Conservation (phyloP, 2,329 filamentous ascomycete species). For the Neofusicoccum ribis region DNA sequence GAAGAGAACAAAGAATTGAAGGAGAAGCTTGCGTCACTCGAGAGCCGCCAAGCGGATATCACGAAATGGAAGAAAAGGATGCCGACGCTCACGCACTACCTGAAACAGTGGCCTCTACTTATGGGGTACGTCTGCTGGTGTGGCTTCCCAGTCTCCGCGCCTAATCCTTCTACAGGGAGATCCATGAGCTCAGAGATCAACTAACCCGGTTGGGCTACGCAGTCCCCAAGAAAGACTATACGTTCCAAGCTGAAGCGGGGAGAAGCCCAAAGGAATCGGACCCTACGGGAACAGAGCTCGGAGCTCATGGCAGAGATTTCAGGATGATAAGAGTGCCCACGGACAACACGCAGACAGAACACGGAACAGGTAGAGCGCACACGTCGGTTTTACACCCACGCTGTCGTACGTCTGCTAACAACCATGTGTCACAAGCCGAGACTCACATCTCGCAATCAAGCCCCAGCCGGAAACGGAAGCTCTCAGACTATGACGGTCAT, state of each 20-base stretch:
- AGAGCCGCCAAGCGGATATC: slow-evolving; percentile 28
- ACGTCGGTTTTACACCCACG: neutral
- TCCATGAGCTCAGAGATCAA: slow-evolving; percentile 14
- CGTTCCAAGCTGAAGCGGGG: neutral
- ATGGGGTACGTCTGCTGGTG: slow-evolving; percentile 25
- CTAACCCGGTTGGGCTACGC: slow-evolving; percentile 18
- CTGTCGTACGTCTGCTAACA: neutral
- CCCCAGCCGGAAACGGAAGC: neutral
- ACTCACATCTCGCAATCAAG: neutral
- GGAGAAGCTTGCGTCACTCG: slow-evolving; percentile 23
- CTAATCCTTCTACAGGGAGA: slow-evolving; percentile 15
- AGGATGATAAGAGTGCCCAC: neutral
- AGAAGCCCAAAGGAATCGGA: too few relatives aligned
- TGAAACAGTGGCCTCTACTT: slow-evolving; percentile 36
- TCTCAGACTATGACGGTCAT: neutral
- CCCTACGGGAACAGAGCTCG: neutral
- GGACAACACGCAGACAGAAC: neutral
- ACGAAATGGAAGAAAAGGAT: slow-evolving; percentile 34
- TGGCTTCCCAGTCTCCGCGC: neutral
- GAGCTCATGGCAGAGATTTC: neutral
- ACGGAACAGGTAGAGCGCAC: neutral
- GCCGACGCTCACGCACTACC: slow-evolving; percentile 36
- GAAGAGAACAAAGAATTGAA: slow-evolving; percentile 28
- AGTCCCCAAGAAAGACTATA: slow-evolving; percentile 13
- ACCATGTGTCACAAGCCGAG: neutral